Evolutionary conservation across 805 yeast genomes (phyloP), one percentile per base, ranked within the genome.

Genomic region (Yueomyces sinensis): DNA sequence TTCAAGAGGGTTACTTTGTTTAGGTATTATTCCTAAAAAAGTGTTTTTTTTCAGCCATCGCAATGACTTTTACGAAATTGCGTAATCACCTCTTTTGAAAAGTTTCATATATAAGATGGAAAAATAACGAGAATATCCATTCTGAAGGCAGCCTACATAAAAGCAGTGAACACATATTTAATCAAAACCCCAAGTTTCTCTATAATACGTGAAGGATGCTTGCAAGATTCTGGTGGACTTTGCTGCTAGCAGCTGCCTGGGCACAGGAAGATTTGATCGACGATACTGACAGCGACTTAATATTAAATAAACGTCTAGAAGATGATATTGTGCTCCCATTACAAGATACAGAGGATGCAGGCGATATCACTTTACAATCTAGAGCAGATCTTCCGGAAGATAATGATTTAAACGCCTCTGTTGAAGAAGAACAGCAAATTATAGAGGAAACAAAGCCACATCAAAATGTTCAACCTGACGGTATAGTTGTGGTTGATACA

Each of bases 181-280:
- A n/a, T n/a, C n/a, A n/a, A n/a, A n/a, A n/a, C n/a, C n/a, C n/a
- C n/a, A n/a, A n/a, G n/a, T n/a, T n/a, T n/a, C n/a, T n/a, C n/a
- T n/a, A n/a, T n/a, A n/a, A n/a, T n/a, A n/a, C n/a, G n/a, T n/a
- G n/a, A n/a, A n/a, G n/a, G n/a, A n/a, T n/a, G n/a, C 24, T 22
- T 22, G 24, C 24, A 22, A 7, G 9, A 7, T 22, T 22, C 11
- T 22, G 24, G 11, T 56, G 16, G 24, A 22, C 24, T 22, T 22
- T 11, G 11, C 11, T 11, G 24, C 24, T 22, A 7, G 24, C 11
- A 22, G 24, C 24, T 22, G 24, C 24, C 24, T 22, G 9, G n/a
- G n/a, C n/a, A n/a, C n/a, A n/a, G n/a, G n/a, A n/a, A n/a, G n/a
- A n/a, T n/a, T n/a, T n/a, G n/a, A n/a, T n/a, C n/a, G n/a, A n/a